These are phyloP conservation scores for Kwoniella mangroviensis DNA, from an alignment of 768 basidiomycete genomes.

Conservation along the genomic window DNA sequence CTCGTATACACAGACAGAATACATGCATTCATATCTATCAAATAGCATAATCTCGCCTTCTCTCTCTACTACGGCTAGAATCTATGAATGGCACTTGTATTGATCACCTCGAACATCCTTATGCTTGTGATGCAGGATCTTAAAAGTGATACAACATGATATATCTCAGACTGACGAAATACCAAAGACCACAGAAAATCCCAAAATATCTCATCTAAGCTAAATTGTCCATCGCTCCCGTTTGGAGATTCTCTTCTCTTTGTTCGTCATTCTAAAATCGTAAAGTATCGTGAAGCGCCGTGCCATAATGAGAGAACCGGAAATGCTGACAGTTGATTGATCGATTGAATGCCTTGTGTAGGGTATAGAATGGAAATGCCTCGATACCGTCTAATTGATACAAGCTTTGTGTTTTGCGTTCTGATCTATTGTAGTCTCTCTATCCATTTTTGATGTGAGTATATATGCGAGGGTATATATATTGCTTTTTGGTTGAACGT, in stretches of 20 bases:
- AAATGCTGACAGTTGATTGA: background rate
- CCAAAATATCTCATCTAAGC: slow-evolving; percentile 8
- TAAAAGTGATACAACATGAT: background rate
- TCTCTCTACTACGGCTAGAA: slow-evolving; percentile 4
- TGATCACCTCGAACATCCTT: background rate
- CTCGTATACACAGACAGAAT: slow-evolving; percentile 15
- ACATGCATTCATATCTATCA: slow-evolving; percentile 9
- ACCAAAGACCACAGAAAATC: slow-evolving; percentile 2
- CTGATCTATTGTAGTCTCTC: background rate
- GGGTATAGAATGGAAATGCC: slow-evolving; percentile 20
- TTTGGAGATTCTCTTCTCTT: slow-evolving; percentile 3
- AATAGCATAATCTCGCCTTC: background rate
- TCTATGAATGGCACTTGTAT: background rate
- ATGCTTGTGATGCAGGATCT: background rate
- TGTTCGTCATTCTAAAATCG: slow-evolving; percentile 5
- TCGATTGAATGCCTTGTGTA: slow-evolving; percentile 10
- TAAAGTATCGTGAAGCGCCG: slow-evolving; percentile 13
- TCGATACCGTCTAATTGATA: slow-evolving; percentile 21
- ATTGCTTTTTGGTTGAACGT: slow-evolving; percentile 9
- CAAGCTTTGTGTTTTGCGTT: slow-evolving; percentile 18
- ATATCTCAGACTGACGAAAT: background rate
- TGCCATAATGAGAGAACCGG: background rate
- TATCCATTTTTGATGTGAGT: background rate
- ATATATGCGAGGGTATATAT: slow-evolving; percentile 5
- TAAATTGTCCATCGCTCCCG: background rate